phyloP scores from a whole-genome alignment of 2,329 filamentous ascomycete species.

The Penicillium brasilianum region DNA sequence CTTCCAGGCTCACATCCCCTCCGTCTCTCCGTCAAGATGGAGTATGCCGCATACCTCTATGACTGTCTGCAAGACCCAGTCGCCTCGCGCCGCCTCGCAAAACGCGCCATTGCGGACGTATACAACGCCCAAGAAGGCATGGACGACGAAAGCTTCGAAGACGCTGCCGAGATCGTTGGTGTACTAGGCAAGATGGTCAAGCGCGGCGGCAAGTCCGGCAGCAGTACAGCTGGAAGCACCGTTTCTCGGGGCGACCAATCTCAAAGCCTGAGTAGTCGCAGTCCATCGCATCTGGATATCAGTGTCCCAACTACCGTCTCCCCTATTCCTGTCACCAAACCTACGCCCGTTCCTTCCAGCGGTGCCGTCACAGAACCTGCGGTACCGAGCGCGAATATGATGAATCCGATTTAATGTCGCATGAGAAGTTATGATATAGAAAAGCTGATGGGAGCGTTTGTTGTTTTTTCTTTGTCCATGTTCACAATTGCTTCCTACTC shows the following conservation, averaged over 20 bases:
- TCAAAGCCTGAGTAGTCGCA: constrained; percentile 39
- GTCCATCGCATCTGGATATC: constrained; percentile 27
- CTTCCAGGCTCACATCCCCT: constrained; percentile 89
- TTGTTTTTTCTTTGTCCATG: background rate
- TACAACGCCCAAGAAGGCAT: constrained; percentile 91
- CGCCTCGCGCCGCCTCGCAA: constrained; percentile 75
- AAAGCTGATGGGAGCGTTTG: constrained; percentile 14
- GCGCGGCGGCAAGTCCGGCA: constrained; percentile 59
- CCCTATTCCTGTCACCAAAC: constrained; percentile 26
- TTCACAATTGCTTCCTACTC: background rate
- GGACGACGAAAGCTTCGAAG: constrained; percentile 93
- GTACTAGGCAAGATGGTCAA: constrained; percentile 89
- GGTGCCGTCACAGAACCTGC: constrained; percentile 24
- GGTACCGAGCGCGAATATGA: constrained; percentile 39
- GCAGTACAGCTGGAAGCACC: constrained; percentile 40
- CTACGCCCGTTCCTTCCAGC: constrained; percentile 18
- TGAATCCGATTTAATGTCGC: constrained; percentile 42
- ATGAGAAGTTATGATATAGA: constrained; percentile 24
- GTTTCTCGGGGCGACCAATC: constrained; percentile 37
- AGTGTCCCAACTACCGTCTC: constrained; percentile 31
- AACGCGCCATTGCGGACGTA: constrained; percentile 83
- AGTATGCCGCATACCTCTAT: constrained; percentile 91
- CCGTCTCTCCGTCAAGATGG: constrained; percentile 85
- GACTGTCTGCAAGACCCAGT: constrained; percentile 87
- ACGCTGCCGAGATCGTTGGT: constrained; percentile 85